phyloP scores from a whole-genome alignment of 1,139 yeast species.

The Protomyces gravidus region DNA sequence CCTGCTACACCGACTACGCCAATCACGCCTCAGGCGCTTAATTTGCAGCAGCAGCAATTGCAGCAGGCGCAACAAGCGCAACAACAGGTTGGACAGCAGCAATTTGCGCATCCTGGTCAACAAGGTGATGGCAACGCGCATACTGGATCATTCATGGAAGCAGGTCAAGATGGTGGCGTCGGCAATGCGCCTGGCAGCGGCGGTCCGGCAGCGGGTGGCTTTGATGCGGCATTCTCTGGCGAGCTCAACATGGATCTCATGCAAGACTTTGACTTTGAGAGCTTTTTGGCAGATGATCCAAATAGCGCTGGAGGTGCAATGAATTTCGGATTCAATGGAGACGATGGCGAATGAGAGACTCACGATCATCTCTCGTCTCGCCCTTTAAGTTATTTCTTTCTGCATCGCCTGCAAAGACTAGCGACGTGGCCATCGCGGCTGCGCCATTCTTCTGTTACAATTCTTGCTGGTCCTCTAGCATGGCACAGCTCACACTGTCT shows the following conservation, averaged over 20 bases:
- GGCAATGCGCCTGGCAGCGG: background rate
- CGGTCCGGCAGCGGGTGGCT: background rate
- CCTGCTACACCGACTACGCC: constrained; percentile 46
- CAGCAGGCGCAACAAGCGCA: constrained; percentile 27
- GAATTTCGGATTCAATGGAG: constrained; percentile 12
- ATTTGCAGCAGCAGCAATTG: constrained; percentile 31
- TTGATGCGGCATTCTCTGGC: constrained; percentile 6
- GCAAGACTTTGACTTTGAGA: constrained; percentile 32
- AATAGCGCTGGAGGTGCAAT: constrained; percentile 14
- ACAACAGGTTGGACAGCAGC: constrained; percentile 28
- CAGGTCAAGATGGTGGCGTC: background rate
- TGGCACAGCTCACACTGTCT: too few species aligned
- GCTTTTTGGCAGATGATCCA: constrained; percentile 31
- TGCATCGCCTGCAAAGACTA: too few species aligned
- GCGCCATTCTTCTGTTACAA: too few species aligned
- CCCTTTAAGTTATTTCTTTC: too few species aligned
- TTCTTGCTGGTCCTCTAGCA: too few species aligned
- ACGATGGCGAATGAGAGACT: background rate
- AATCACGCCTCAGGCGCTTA: constrained; percentile 38
- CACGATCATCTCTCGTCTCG: too few species aligned
- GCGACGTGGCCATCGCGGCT: too few species aligned
- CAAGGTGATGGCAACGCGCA: background rate
- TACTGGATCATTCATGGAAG: background rate
- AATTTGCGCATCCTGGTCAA: background rate
- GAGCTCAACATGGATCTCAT: constrained; percentile 29